A percentile compares a stretch with the other conserved stretches of the same genome.
Conservation (phyloP, 345 rosid genomes). For the Salix brachista region DNA sequence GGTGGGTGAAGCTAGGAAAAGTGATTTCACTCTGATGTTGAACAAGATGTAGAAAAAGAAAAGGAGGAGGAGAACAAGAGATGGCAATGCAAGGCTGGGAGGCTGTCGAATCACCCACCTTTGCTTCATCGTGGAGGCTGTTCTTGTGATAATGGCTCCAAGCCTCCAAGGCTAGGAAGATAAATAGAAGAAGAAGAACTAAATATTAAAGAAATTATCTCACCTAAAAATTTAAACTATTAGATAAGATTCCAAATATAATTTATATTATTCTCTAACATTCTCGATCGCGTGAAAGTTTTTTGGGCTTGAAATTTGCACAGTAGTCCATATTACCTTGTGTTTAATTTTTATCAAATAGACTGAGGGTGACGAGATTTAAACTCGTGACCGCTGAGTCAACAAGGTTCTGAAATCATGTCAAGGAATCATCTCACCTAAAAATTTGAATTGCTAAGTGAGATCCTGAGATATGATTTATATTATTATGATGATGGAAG, state of each 20-base stretch:
- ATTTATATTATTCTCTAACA: too few relatives aligned
- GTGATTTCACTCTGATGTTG: conserved; percentile 11
- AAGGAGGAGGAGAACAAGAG: conserved; percentile 8
- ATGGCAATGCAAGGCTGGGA: conserved; percentile 2
- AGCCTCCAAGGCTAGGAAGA: neutral
- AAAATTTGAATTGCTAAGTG: too few relatives aligned
- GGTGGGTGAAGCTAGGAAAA: conserved; percentile 4
- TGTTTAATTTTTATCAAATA: too few relatives aligned
- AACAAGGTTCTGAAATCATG: too few relatives aligned
- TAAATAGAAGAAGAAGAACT: neutral
- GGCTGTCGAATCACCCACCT: conserved; percentile 7
- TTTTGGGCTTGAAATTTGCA: too few relatives aligned
- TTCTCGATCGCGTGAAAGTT: too few relatives aligned
- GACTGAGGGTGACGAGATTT: rapidly evolving
- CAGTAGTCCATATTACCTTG: rapidly evolving
- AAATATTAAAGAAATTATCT: too few relatives aligned
- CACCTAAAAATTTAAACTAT: rapidly evolving
- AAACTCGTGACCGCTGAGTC: rapidly evolving
- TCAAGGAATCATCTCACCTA: rapidly evolving
- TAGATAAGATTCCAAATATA: rapidly evolving
- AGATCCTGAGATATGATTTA: too few relatives aligned
- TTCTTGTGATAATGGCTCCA: neutral
- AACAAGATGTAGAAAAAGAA: conserved; percentile 18
- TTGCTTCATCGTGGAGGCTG: conserved; percentile 2
- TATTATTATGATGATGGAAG: too few relatives aligned